Evolutionary conservation across 805 yeast genomes (phyloP), one percentile per base, ranked within the genome.

Genomic region (Saturnispora saitoi): DNA sequence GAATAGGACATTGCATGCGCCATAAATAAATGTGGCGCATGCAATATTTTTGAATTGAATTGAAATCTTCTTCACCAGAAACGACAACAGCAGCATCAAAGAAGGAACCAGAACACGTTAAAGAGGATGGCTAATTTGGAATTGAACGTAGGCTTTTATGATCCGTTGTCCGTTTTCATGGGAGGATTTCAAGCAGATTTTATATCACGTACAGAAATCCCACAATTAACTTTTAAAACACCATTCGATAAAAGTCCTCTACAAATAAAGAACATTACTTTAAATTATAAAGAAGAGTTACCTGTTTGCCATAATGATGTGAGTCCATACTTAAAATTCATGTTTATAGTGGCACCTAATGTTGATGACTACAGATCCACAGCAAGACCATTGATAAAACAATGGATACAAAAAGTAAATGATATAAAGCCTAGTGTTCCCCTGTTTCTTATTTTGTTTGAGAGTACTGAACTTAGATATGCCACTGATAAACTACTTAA

Each of bases 331-430:
- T 68, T 86, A 42, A 74, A 83, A 54, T 59, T 89, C 19, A 80
- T 91, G 70, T 76, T 90, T 48, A 72, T 91, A 7, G 75, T 75
- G 48, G 77, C 83, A 51, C 80, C 77, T 4, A 77, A 76, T 40
- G 62, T 83, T 17, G 98, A 91, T 14, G 77, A 77, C 1, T 91
- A 91, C 63, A 71, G 95, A 51, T 64, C 83, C 0, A 86, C 83
- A 57, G 88, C 85, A 0, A 75, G 99, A 36, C 95, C 95, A 1
- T 68, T 88, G 54, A 78, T 90, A 20, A 75, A 73, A 43, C 93
- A 84, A 55, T 93, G 99, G 98, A 68, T 86, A 24, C 70, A 73
- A 47, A 56, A 70, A 40, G 56, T 69, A 54, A 56, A 68, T 50
- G 49, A 67, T 59, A 45, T 76, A 48, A 72, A 76, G 2, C 75